phyloP scores from a whole-genome alignment of 768 basidiomycete species.

The Lactifluus hygrophoroides region DNA sequence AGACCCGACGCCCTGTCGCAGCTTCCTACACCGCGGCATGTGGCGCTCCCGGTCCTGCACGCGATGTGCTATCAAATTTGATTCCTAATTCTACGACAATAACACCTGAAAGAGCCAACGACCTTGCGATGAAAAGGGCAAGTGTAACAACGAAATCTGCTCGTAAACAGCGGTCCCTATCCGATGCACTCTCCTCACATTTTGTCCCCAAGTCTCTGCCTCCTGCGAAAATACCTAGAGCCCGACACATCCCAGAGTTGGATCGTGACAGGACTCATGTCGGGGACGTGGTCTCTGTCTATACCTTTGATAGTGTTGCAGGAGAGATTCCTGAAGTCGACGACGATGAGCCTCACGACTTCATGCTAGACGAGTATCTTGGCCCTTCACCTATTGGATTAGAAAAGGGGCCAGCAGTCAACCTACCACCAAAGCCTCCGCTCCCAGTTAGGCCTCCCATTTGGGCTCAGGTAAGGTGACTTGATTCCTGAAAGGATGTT shows the following conservation, averaged over 20 bases:
- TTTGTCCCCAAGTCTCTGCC: not conserved
- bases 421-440: conserved; percentile 20
- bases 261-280: not conserved
- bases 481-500: not conserved
- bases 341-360: not conserved
- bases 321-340: not conserved
- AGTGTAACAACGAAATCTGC: not conserved
- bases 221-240: not conserved
- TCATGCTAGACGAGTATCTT: not conserved
- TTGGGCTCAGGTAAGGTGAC: conserved; percentile 36
- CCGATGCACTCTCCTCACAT: not conserved
- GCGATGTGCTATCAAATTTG: not conserved
- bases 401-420: not conserved
- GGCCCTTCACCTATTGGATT: not conserved
- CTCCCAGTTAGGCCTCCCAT: conserved; percentile 30
- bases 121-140: not conserved
- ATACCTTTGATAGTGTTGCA: not conserved
- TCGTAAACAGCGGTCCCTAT: not conserved
- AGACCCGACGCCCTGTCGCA: not conserved
- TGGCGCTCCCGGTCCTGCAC: not conserved
- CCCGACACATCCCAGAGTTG: not conserved
- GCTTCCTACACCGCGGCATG: not conserved
- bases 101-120: not conserved
- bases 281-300: not conserved
- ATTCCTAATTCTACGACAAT: not conserved